Evolutionary conservation across 2,329 filamentous ascomycete species (phyloP).

Genomic region (Saccharata proteae): DNA sequence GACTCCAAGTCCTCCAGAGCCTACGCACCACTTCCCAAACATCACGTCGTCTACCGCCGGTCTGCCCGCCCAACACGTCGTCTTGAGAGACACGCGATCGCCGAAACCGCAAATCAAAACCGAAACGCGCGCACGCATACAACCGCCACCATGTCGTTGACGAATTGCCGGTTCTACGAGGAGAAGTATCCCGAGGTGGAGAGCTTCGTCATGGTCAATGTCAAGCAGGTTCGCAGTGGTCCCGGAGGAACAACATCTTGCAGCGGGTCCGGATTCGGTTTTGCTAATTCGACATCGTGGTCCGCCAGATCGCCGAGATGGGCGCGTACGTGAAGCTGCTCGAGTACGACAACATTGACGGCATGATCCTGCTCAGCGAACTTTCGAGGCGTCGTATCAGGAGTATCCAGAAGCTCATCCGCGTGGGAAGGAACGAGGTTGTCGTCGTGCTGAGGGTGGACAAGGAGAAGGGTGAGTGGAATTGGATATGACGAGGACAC

Average conservation of each 20-base stretch:
- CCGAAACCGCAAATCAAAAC: too few relatives aligned
- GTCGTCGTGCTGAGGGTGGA: conserved; percentile 97
- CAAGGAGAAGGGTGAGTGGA: conserved; percentile 77
- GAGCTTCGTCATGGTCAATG: conserved; percentile 99
- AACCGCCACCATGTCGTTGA: conserved; percentile 85
- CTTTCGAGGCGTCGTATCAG: conserved; percentile 95
- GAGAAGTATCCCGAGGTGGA: conserved; percentile 97
- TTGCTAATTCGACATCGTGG: too few relatives aligned
- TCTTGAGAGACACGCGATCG: too few relatives aligned
- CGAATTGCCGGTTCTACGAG: conserved; percentile 94
- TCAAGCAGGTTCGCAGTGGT: conserved; percentile 65
- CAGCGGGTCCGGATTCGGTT: conserved; percentile 1
- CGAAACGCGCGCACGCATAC: too few relatives aligned
- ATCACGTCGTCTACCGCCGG: too few relatives aligned
- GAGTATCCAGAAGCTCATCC: conserved; percentile 97
- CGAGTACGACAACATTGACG: conserved; percentile 99
- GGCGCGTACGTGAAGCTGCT: conserved; percentile 98
- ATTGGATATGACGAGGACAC: not conserved
- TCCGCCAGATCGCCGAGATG: conserved; percentile 98
- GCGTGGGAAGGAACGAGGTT: conserved; percentile 95
- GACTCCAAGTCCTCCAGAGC: too few relatives aligned
- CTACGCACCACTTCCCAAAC: too few relatives aligned
- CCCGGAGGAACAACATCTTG: not conserved
- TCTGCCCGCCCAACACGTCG: too few relatives aligned
- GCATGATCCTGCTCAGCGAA: conserved; percentile 98